A percentile compares a stretch with the other conserved stretches of the same genome.
phyloP scores from a whole-genome alignment of 2,329 filamentous ascomycete species.

The Alternaria longipes region DNA sequence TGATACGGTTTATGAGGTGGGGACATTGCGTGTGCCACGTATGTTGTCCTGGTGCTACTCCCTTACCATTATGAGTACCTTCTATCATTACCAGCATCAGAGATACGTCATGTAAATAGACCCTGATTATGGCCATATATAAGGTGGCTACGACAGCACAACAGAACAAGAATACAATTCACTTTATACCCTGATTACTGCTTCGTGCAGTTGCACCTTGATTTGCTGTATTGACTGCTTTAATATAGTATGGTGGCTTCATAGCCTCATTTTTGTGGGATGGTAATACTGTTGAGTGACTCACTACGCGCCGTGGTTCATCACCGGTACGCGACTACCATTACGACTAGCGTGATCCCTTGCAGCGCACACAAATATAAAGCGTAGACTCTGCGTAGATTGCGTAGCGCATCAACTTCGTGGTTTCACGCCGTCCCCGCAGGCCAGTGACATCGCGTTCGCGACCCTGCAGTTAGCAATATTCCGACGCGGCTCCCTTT shows the following conservation, averaged over 20 bases:
- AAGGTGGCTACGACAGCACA: background rate
- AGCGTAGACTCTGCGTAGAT: slow-evolving; percentile 7
- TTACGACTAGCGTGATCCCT: slow-evolving; percentile 16
- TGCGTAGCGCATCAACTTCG: slow-evolving; percentile 5
- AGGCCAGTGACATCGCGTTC: slow-evolving; percentile 11
- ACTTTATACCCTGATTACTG: background rate
- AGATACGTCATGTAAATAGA: slow-evolving; percentile 4
- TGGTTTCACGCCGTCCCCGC: background rate
- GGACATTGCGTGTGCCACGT: background rate
- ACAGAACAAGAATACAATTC: background rate
- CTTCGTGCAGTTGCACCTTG: background rate
- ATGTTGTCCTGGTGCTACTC: background rate
- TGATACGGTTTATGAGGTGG: background rate
- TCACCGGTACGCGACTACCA: slow-evolving; percentile 4
- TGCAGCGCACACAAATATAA: slow-evolving; percentile 12
- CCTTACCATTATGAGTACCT: background rate
- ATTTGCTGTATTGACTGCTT: background rate
- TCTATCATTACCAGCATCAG: background rate
- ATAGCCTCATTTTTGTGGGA: background rate
- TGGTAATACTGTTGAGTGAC: slow-evolving; percentile 9
- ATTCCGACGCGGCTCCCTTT: background rate
- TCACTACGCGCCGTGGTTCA: background rate
- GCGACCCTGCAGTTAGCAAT: background rate
- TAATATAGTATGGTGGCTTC: background rate
- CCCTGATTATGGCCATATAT: background rate